Evolutionary conservation across 768 basidiomycete genomes (phyloP).

Genomic region (Tricholoma hemisulphureum): DNA sequence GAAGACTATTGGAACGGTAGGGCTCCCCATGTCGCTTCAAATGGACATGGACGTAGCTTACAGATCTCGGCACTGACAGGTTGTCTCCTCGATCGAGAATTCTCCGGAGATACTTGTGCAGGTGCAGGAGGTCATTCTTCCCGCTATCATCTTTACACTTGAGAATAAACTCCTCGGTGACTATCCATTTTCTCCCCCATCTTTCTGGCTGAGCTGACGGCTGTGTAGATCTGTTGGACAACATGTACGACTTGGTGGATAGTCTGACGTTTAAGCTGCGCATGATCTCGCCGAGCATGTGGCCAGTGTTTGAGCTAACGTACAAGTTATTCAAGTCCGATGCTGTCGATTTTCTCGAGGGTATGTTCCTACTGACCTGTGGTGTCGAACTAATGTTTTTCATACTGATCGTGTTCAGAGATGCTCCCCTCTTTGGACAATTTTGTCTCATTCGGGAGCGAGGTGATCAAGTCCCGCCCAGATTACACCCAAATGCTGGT

Average conservation of each 20-base stretch:
- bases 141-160: constrained; percentile 73
- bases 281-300: constrained; percentile 76
- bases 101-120: constrained; percentile 73
- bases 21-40: constrained; percentile 19
- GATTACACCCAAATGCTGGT: constrained; percentile 80
- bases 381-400: not conserved
- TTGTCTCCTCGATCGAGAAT: constrained; percentile 72
- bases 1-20: constrained; percentile 78
- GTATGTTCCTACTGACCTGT: constrained; percentile 36
- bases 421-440: constrained; percentile 89
- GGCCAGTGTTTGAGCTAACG: constrained; percentile 83
- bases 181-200: constrained; percentile 16
- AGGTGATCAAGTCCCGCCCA: constrained; percentile 65
- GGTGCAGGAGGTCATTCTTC: constrained; percentile 79
- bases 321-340: constrained; percentile 81
- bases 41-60: not conserved
- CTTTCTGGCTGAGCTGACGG: not conserved
- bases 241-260: constrained; percentile 84
- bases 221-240: constrained; percentile 74
- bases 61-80: constrained; percentile 36
- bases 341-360: constrained; percentile 84
- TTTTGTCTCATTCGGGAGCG: constrained; percentile 80
- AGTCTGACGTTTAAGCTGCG: constrained; percentile 80
- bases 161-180: constrained; percentile 75
- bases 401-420: constrained; percentile 41